Conservation (phyloP, 768 basidiomycete species). For the Tricholoma sp. region DNA sequence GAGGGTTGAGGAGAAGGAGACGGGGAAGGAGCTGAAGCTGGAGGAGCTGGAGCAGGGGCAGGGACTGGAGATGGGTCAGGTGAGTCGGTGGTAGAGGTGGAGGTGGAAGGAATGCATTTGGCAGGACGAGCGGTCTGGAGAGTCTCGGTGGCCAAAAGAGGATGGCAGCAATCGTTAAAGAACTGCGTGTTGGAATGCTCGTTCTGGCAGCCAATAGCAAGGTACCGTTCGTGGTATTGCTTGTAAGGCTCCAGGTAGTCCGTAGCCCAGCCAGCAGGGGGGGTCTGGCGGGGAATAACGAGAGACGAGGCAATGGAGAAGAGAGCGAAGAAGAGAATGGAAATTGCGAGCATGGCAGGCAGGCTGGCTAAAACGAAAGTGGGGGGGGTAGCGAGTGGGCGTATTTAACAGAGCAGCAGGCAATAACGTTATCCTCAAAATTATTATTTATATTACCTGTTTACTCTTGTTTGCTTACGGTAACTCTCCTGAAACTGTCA, state of each 20-base stretch:
- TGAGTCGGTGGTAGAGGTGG: constrained; percentile 18
- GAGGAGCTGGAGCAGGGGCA: constrained; percentile 11
- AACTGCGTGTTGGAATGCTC: constrained; percentile 44
- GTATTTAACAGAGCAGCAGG: constrained; percentile 15
- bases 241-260: constrained; percentile 49
- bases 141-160: constrained; percentile 52
- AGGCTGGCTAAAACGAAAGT: constrained; percentile 20
- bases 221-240: constrained; percentile 58
- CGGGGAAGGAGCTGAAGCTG: constrained; percentile 12
- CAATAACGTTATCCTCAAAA: too few relatives aligned
- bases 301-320: constrained; percentile 35
- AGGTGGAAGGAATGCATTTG: constrained; percentile 44
- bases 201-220: constrained; percentile 44
- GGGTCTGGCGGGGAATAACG: constrained; percentile 33
- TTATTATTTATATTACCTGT: too few relatives aligned
- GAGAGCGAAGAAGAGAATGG: constrained; percentile 30
- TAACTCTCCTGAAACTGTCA: too few relatives aligned
- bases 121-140: constrained; percentile 40
- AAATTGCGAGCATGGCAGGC: constrained; percentile 33
- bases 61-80: too few relatives aligned
- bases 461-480: too few relatives aligned
- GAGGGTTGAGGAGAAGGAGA: constrained; percentile 9
- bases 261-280: constrained; percentile 40
- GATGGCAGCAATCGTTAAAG: constrained; percentile 70
- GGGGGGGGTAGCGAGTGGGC: constrained; percentile 11